These are phyloP conservation scores for Agaricus subrufescens DNA, from an alignment of 768 basidiomycete genomes.

Conservation along the genomic window DNA sequence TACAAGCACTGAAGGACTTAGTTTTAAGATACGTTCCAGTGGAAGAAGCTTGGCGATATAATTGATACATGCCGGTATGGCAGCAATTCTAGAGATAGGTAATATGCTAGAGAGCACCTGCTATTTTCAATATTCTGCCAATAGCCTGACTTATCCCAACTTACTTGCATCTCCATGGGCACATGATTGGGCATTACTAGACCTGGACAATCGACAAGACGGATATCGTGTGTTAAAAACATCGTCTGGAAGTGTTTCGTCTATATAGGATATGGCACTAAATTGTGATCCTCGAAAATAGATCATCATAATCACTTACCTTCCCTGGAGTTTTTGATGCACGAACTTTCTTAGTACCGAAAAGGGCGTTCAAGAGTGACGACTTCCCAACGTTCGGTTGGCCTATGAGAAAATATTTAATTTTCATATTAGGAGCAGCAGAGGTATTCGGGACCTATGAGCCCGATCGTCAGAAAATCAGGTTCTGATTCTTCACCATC, in stretches of 20 bases:
- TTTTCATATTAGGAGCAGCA: not conserved
- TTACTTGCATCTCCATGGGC: slow-evolving; percentile 79
- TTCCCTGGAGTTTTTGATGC: slow-evolving; percentile 88
- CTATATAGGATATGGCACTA: slow-evolving; percentile 27
- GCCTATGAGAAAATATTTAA: slow-evolving; percentile 34
- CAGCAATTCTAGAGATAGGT: slow-evolving; percentile 79
- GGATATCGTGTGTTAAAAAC: slow-evolving; percentile 81
- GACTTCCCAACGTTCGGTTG: slow-evolving; percentile 98
- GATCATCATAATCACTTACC: slow-evolving; percentile 30
- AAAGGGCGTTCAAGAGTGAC: slow-evolving; percentile 85
- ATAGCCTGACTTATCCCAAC: not conserved
- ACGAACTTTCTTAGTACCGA: slow-evolving; percentile 72
- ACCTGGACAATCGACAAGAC: slow-evolving; percentile 93
- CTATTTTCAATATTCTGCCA: not conserved
- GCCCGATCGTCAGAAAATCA: slow-evolving; percentile 70
- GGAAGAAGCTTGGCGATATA: slow-evolving; percentile 66
- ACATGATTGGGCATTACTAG: slow-evolving; percentile 84
- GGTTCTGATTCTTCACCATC: slow-evolving; percentile 26
- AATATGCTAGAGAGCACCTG: slow-evolving; percentile 69
- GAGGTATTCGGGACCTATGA: slow-evolving; percentile 54
- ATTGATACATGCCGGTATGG: slow-evolving; percentile 80
- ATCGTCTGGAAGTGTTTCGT: slow-evolving; percentile 96
- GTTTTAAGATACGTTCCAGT: slow-evolving; percentile 63
- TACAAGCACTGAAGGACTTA: slow-evolving; percentile 46
- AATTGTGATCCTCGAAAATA: not conserved